Evolutionary conservation across 2,329 filamentous ascomycete species (phyloP).

Genomic region (Leptosphaerulina australis): DNA sequence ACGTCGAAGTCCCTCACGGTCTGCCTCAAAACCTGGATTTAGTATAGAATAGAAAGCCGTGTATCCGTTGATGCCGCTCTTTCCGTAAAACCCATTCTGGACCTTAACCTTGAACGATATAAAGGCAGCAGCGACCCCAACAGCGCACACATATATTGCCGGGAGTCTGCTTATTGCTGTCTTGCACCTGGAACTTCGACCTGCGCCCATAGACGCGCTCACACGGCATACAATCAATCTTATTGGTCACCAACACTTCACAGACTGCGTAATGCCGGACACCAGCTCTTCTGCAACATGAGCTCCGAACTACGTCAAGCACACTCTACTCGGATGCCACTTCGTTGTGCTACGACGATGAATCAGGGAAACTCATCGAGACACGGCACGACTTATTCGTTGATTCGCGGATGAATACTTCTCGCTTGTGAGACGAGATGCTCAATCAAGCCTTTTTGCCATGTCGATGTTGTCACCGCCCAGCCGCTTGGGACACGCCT

Average conservation of each 20-base stretch:
- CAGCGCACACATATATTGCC: background rate
- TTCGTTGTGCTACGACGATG: background rate
- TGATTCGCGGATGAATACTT: constrained; percentile 14
- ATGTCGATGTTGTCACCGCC: constrained; percentile 21
- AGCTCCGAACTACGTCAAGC: background rate
- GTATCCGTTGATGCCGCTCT: constrained; percentile 10
- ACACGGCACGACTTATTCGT: background rate
- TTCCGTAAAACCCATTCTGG: constrained; percentile 4
- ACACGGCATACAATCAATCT: background rate
- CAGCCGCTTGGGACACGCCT: constrained; percentile 12
- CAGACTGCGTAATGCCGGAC: background rate
- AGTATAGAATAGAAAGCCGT: constrained; percentile 3
- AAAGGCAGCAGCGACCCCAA: constrained; percentile 3
- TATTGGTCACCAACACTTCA: constrained; percentile 2
- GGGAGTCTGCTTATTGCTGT: background rate
- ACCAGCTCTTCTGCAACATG: background rate
- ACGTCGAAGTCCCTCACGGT: background rate
- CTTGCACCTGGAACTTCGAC: background rate
- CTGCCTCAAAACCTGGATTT: background rate
- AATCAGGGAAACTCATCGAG: background rate
- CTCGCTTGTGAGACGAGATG: background rate
- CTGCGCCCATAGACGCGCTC: background rate
- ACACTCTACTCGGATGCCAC: background rate
- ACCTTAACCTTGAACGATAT: background rate
- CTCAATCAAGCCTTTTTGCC: constrained; percentile 28